A percentile compares a stretch with the other conserved stretches of the same genome.
These are phyloP conservation scores for Kodamaea fungicola DNA, from an alignment of 1,139 yeast species.

Conservation along the genomic window DNA sequence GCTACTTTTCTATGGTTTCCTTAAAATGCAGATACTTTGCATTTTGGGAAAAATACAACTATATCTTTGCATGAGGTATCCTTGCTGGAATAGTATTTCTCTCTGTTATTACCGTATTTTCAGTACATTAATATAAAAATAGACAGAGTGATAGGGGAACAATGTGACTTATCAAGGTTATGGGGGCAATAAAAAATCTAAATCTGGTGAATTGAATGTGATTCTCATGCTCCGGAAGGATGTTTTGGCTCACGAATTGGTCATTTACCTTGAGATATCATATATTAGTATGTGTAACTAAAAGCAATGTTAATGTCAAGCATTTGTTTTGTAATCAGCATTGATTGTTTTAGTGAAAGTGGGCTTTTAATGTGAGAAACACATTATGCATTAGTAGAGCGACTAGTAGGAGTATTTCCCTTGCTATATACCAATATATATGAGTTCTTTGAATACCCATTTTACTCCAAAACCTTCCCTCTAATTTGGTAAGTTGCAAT, in stretches of 20 bases:
- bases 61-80: constrained; percentile 14
- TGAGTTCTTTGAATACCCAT: too few relatives aligned
- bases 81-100: constrained; percentile 18
- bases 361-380: too few relatives aligned
- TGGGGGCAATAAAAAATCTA: constrained; percentile 11
- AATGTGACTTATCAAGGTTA: constrained; percentile 11
- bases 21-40: constrained; percentile 11
- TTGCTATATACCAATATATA: too few relatives aligned
- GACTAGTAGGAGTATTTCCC: too few relatives aligned
- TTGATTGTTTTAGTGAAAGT: too few relatives aligned
- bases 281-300: too few relatives aligned
- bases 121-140: constrained; percentile 16
- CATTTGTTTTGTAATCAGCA: too few relatives aligned
- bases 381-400: too few relatives aligned
- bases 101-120: constrained; percentile 15
- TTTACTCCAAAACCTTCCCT: too few relatives aligned
- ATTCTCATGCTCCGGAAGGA: constrained; percentile 13
- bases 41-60: constrained; percentile 19
- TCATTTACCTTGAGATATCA: constrained; percentile 6
- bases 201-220: constrained; percentile 8
- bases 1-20: constrained; percentile 14
- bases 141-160: constrained; percentile 17
- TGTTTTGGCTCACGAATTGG: constrained; percentile 15
- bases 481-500: too few relatives aligned
- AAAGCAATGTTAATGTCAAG: too few relatives aligned